phyloP scores from a whole-genome alignment of 331 rosid genomes.

The Ulmus americana region DNA sequence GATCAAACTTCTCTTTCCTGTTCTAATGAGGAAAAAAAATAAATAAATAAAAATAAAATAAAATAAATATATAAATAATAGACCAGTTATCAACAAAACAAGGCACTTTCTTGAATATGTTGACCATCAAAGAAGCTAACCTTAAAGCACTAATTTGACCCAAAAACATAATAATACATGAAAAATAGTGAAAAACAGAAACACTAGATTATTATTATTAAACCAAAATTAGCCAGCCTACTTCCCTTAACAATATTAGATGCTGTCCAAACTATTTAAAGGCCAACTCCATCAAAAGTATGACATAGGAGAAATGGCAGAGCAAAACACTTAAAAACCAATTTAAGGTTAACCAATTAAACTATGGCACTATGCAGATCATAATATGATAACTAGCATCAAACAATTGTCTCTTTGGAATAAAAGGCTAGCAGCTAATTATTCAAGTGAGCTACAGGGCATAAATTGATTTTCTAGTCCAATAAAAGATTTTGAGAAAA shows the following conservation, averaged over 20 bases:
- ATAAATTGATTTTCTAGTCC: neutral
- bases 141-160: neutral
- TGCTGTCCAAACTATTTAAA: neutral
- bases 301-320: conserved; percentile 3
- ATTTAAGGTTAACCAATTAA: neutral
- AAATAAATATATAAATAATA: neutral
- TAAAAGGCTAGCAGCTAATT: neutral
- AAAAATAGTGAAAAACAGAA: too few relatives aligned
- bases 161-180: too few relatives aligned
- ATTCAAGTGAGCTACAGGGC: neutral
- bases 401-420: neutral
- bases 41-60: neutral
- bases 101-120: neutral
- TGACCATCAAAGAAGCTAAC: neutral
- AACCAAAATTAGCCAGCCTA: conserved; percentile 2
- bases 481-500: neutral
- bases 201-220: too few relatives aligned
- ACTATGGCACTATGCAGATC: neutral
- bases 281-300: neutral
- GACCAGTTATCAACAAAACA: neutral
- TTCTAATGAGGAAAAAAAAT: conserved; percentile 32
- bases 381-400: neutral
- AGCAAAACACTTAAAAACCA: neutral
- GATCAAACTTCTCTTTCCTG: conserved; percentile 48
- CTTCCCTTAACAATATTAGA: neutral